Conservation (phyloP, 768 basidiomycete genomes). For the Termitomyces sp. region DNA sequence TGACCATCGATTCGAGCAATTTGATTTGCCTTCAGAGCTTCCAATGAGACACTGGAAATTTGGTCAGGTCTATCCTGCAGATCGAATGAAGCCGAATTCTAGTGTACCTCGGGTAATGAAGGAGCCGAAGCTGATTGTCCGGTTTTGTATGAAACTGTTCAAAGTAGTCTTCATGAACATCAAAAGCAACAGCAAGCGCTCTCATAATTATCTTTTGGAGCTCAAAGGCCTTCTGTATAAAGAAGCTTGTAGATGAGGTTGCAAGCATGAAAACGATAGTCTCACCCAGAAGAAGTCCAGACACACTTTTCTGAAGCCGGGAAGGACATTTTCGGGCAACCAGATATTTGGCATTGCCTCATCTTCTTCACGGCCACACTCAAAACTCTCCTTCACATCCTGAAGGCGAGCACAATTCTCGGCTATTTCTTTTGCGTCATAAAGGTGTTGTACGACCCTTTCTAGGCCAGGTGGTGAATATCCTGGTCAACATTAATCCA, state of each 20-base stretch:
- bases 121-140: conserved; percentile 54
- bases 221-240: conserved; percentile 34
- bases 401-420: conserved; percentile 27
- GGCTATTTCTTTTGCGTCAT: conserved; percentile 27
- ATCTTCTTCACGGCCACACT: conserved; percentile 48
- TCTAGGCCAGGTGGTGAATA: conserved; percentile 38
- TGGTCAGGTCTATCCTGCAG: background rate
- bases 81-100: background rate
- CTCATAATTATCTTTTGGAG: conserved; percentile 40
- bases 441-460: conserved; percentile 33
- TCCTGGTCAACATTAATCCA: conserved; percentile 19
- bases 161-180: conserved; percentile 43
- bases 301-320: conserved; percentile 51
- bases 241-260: background rate
- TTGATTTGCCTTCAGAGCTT: conserved; percentile 29
- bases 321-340: conserved; percentile 48
- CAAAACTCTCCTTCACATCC: conserved; percentile 52
- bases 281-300: conserved; percentile 47
- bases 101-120: conserved; percentile 47
- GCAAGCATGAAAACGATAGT: conserved; percentile 10
- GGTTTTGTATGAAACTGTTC: conserved; percentile 33
- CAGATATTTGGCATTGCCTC: conserved; percentile 51
- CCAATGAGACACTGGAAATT: conserved; percentile 26
- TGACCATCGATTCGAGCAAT: conserved; percentile 45
- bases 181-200: conserved; percentile 46